A percentile compares a stretch with the other conserved stretches of the same genome.
Conservation (phyloP, 108 stramenopile species). For the Thalassiosira profunda region DNA sequence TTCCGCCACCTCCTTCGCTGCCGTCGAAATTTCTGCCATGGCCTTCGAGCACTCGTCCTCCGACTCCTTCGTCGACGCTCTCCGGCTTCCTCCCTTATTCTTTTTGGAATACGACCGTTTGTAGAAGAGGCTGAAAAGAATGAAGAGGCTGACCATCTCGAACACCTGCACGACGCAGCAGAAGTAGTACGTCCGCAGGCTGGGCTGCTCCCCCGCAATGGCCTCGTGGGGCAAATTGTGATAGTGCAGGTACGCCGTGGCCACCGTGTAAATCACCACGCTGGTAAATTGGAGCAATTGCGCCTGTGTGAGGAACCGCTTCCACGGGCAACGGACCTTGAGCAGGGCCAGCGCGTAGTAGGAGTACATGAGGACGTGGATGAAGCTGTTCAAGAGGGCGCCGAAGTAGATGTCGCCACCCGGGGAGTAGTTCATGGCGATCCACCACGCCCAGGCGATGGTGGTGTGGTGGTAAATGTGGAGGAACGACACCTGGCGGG, state of each 20-base stretch:
- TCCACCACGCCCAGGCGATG: conserved; percentile 96
- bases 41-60: conserved; percentile 56
- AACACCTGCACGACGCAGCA: conserved; percentile 70
- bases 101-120: conserved; percentile 75
- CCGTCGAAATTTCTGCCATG: conserved; percentile 42
- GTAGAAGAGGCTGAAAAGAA: conserved; percentile 84
- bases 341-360: conserved; percentile 93
- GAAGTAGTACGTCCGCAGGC: conserved; percentile 46
- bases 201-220: conserved; percentile 40
- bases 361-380: conserved; percentile 99
- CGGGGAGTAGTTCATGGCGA: conserved; percentile 80
- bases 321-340: conserved; percentile 92
- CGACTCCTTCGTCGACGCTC: neutral
- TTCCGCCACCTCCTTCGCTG: conserved; percentile 38
- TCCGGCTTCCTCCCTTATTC: conserved; percentile 7
- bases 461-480: conserved; percentile 99
- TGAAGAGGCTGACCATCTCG: conserved; percentile 91
- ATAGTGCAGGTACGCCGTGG: conserved; percentile 45
- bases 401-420: conserved; percentile 98
- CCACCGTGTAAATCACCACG: conserved; percentile 81
- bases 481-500: conserved; percentile 95
- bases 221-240: conserved; percentile 31
- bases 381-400: conserved; percentile 95
- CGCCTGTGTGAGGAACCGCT: conserved; percentile 89
- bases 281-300: conserved; percentile 98